Evolutionary conservation across 805 yeast species (phyloP), one percentile per base, ranked within the genome.

Genomic region (Pichia manshurica): DNA sequence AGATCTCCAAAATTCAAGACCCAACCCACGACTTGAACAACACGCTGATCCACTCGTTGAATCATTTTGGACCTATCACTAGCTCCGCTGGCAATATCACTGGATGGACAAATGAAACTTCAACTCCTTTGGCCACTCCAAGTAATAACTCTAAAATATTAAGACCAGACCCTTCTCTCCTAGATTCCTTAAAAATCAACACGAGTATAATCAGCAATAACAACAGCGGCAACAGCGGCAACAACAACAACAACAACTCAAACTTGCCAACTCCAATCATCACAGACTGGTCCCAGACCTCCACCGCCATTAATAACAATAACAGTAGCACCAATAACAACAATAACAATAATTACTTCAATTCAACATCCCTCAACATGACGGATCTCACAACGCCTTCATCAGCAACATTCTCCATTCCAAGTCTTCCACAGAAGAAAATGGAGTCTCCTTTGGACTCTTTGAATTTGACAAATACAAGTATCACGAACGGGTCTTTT

Each of bases 201-300:
- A 25, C 29, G 10, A 25, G 29, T 25, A 25, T 25, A 7, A 25
- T 25, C 10, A 25, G 10, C 10, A 33, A 33, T 33, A 17, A 9
- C 9, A 29, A 29, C 13, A 29, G 13, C 13, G 9, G 13, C 9
- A 29, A 29, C 13, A 29, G 20, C 20, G 17, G 36, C 20, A 33
- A 23, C n/a, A 31, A 29, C n/a, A 42, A 41, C 29, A 34, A 29
- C n/a, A 39, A 35, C 12, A 39, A 46, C 41, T 44, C 44, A 19
- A 36, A 35, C 19, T 21, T 43, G 10, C 22, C 50, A 22, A 31
- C 45, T 23, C 43, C 43, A 20, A 10, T 39, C 4, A 22, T 32
- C 15, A 34, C 38, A 15, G 56, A 53, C 29, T 53, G 56, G 56
- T 32, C 51, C 15, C 54, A 49, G 25, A 31, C 45, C 20, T 29